Evolutionary conservation across 805 yeast genomes (phyloP).

Genomic region (Hanseniaspora valbyensis): DNA sequence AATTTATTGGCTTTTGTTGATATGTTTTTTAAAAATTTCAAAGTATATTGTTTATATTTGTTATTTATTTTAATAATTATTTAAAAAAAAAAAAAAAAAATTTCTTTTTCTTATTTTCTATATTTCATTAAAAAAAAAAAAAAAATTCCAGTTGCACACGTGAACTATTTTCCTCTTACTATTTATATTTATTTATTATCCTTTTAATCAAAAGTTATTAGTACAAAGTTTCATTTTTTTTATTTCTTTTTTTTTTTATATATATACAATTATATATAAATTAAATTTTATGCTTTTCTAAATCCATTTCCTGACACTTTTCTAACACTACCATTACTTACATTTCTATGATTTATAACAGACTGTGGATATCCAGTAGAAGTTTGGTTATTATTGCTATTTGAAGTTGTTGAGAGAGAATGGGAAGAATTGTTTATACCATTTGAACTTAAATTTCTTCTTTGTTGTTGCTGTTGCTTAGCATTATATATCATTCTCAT

Average conservation of each 20-base stretch:
- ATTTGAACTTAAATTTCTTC: constrained; percentile 13
- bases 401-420: background rate
- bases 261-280: background rate
- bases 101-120: no score
- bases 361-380: constrained; percentile 26
- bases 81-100: no score
- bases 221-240: no score
- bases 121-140: no score
- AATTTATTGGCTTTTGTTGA: no score
- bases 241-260: background rate
- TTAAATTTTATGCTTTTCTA: background rate
- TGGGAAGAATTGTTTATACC: background rate
- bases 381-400: constrained; percentile 18
- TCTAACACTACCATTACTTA: constrained; percentile 29
- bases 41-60: no score
- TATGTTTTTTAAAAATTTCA: no score
- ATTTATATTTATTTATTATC: no score
- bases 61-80: no score
- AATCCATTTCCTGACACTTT: constrained; percentile 27
- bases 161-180: no score
- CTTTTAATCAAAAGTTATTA: no score
- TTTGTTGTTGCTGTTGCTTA: constrained; percentile 15
- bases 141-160: no score
- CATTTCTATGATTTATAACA: constrained; percentile 22
- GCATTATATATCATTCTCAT: constrained; percentile 16